These are phyloP conservation scores for Didymellaceae sp. DNA, from an alignment of 2,329 filamentous ascomycete species.

Conservation along the genomic window DNA sequence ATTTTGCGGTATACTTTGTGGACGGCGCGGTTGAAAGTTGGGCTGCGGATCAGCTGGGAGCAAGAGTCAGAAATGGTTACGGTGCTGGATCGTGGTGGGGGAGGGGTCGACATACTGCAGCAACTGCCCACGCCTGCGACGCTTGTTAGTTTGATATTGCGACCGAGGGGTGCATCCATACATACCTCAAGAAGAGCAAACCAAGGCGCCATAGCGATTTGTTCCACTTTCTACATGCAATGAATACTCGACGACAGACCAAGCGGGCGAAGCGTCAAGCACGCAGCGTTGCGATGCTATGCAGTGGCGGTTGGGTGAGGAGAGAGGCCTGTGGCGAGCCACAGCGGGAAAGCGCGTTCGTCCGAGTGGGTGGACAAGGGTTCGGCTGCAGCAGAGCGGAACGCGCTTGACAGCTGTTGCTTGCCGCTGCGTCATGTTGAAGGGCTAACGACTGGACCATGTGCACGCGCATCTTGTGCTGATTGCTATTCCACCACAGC, in stretches of 20 bases:
- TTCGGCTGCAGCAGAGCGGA: background rate
- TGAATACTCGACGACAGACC: too few relatives aligned
- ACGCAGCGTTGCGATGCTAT: background rate
- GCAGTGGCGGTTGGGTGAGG: conserved; percentile 10
- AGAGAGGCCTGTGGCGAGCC: conserved; percentile 14
- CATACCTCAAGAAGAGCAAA: conserved; percentile 43
- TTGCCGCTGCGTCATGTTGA: too few relatives aligned
- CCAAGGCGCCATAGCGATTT: conserved; percentile 38
- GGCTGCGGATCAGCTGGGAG: conserved; percentile 58
- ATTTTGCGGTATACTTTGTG: conserved; percentile 58
- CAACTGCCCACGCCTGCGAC: conserved; percentile 48
- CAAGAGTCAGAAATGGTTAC: conserved; percentile 1
- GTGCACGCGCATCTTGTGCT: too few relatives aligned
- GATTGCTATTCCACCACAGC: too few relatives aligned
- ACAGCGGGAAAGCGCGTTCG: background rate
- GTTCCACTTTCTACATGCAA: background rate
- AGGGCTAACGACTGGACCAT: too few relatives aligned
- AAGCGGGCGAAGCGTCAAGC: background rate
- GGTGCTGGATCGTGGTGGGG: background rate
- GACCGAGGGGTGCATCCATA: conserved; percentile 1
- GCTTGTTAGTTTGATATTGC: conserved; percentile 26
- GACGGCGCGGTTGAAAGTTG: conserved; percentile 61
- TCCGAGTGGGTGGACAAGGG: conserved; percentile 4
- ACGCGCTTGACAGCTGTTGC: background rate
- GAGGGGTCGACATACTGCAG: conserved; percentile 35